Evolutionary conservation across 2,329 filamentous ascomycete species (phyloP).

Genomic region (Karstenula rhodostoma): DNA sequence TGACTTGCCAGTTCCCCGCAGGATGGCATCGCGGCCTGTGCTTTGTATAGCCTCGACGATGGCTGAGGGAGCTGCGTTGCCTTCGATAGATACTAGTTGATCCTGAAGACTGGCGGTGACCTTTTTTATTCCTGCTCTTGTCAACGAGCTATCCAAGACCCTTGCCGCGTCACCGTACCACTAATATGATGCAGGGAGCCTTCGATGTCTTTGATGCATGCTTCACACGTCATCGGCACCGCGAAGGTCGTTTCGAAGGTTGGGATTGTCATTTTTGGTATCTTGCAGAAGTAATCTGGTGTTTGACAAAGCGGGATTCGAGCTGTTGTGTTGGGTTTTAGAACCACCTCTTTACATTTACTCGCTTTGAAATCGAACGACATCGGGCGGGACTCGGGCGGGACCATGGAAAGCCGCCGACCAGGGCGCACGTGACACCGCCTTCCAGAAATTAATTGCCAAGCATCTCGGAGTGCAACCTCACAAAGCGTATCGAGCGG

Average conservation of each 20-base stretch:
- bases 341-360: conserved; percentile 12
- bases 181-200: conserved; percentile 77
- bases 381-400: conserved; percentile 16
- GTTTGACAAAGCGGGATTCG: conserved; percentile 13
- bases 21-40: conserved; percentile 91
- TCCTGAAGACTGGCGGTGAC: conserved; percentile 83
- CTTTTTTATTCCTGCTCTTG: conserved; percentile 74
- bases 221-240: conserved; percentile 90
- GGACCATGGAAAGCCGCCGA: conserved; percentile 14
- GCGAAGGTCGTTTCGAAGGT: conserved; percentile 83
- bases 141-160: conserved; percentile 15
- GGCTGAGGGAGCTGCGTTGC: conserved; percentile 87
- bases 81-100: conserved; percentile 84
- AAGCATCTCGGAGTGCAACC: conserved; percentile 21
- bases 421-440: conserved; percentile 19
- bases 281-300: conserved; percentile 12
- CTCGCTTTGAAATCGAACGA: conserved; percentile 44
- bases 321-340: neutral
- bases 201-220: conserved; percentile 87
- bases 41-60: conserved; percentile 89
- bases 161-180: conserved; percentile 54
- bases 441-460: conserved; percentile 20
- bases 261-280: conserved; percentile 40
- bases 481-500: conserved; percentile 11
- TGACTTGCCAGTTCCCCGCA: conserved; percentile 85